Evolutionary conservation across 2,329 filamentous ascomycete genomes (phyloP).

Genomic region (Cercospora brassicicola): DNA sequence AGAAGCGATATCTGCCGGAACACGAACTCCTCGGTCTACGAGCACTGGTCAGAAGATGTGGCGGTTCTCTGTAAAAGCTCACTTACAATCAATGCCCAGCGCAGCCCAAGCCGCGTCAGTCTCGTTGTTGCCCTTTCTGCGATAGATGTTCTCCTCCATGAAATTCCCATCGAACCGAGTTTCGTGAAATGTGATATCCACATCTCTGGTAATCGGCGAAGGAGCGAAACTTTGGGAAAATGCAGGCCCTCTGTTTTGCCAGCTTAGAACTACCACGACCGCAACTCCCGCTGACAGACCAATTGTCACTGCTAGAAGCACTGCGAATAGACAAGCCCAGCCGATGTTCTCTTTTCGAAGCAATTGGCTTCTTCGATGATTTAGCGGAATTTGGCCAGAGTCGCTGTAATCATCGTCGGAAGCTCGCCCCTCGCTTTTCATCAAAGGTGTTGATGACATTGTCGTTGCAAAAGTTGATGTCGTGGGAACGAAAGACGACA

Average conservation of each 20-base stretch:
- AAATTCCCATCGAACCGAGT: constrained; percentile 58
- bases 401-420: constrained; percentile 22
- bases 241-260: constrained; percentile 1
- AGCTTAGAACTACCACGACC: constrained; percentile 16
- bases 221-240: constrained; percentile 3
- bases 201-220: constrained; percentile 24
- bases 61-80: neutral
- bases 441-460: constrained; percentile 19
- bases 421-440: constrained; percentile 13
- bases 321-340: constrained; percentile 18
- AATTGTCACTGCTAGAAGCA: constrained; percentile 20
- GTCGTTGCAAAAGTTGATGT: neutral
- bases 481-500: neutral
- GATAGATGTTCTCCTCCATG: constrained; percentile 56
- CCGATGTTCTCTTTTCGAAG: constrained; percentile 21
- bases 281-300: constrained; percentile 23
- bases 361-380: neutral
- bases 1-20: constrained; percentile 21
- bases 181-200: constrained; percentile 24
- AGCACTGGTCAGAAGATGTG: neutral
- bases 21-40: constrained; percentile 14
- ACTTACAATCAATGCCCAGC: constrained; percentile 51
- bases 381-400: constrained; percentile 13
- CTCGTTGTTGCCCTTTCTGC: constrained; percentile 43
- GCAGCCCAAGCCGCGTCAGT: constrained; percentile 61